These are phyloP conservation scores for Verticillium alfalfae DNA, from an alignment of 2,329 filamentous ascomycete species.

Conservation along the genomic window DNA sequence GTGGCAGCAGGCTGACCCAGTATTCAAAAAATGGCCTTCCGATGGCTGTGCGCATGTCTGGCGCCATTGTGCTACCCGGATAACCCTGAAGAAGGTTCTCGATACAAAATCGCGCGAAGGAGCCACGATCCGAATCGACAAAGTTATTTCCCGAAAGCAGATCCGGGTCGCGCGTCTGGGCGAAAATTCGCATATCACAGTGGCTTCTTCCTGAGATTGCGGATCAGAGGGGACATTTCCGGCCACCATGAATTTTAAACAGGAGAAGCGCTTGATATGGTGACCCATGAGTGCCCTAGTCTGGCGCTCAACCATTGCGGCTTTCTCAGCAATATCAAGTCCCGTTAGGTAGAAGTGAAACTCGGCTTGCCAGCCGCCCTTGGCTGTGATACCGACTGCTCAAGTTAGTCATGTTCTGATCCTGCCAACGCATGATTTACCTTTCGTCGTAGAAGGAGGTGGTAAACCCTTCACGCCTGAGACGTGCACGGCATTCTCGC, in stretches of 20 bases:
- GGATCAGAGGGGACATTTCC: slow-evolving; percentile 16
- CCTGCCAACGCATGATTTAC: neutral
- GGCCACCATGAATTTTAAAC: slow-evolving; percentile 46
- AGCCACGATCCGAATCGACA: slow-evolving; percentile 13
- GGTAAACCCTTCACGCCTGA: slow-evolving; percentile 32
- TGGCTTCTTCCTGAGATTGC: slow-evolving; percentile 32
- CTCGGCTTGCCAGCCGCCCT: slow-evolving; percentile 40
- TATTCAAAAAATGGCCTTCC: slow-evolving; percentile 2
- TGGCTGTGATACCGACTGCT: slow-evolving; percentile 37
- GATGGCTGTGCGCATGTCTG: slow-evolving; percentile 28
- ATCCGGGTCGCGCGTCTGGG: slow-evolving; percentile 23
- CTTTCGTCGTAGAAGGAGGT: slow-evolving; percentile 43
- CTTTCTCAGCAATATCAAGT: slow-evolving; percentile 42
- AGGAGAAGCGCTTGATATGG: slow-evolving; percentile 32
- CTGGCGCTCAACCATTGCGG: slow-evolving; percentile 41
- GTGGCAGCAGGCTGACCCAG: slow-evolving; percentile 18
- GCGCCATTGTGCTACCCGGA: slow-evolving; percentile 26
- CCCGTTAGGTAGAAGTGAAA: slow-evolving; percentile 38
- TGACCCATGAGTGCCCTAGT: slow-evolving; percentile 32
- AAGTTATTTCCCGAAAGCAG: slow-evolving; percentile 26
- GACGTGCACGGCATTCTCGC: slow-evolving; percentile 26
- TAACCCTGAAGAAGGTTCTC: slow-evolving; percentile 33
- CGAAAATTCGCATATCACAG: slow-evolving; percentile 40
- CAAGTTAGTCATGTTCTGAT: neutral
- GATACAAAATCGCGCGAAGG: slow-evolving; percentile 26